Evolutionary conservation across 2,329 filamentous ascomycete genomes (phyloP).

Genomic region (Bretziella fagacearum): DNA sequence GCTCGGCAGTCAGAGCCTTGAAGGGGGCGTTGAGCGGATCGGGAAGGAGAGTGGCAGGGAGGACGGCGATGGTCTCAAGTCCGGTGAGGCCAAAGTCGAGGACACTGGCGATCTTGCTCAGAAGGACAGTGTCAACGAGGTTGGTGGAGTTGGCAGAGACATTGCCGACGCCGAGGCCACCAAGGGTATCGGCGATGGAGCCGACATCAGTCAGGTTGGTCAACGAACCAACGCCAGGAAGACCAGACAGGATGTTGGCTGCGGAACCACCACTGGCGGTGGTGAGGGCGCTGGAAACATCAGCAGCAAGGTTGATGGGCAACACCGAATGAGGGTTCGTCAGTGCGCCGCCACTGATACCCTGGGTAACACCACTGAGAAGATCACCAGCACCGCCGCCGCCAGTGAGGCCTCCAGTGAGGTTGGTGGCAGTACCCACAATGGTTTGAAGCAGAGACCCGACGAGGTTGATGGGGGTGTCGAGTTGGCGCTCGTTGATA

Average conservation of each 20-base stretch:
- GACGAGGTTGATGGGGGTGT: not conserved
- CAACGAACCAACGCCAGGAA: slow-evolving; percentile 4
- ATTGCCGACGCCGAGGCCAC: not conserved
- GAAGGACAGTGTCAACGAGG: not conserved
- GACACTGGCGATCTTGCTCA: not conserved
- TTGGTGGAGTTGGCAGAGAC: not conserved
- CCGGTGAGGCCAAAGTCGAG: slow-evolving; percentile 4
- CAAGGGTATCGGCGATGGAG: slow-evolving; percentile 1
- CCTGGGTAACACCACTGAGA: not conserved
- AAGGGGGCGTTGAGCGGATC: slow-evolving; percentile 5
- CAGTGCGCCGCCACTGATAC: not conserved
- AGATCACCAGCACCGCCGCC: not conserved
- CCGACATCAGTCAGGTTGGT: not conserved
- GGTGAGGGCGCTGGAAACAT: not conserved
- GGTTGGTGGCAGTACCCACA: not conserved
- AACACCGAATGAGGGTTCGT: not conserved
- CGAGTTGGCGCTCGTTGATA: not conserved
- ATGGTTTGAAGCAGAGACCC: slow-evolving; percentile 4
- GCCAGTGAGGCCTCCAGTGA: not conserved
- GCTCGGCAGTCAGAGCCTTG: not conserved
- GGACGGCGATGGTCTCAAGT: not conserved
- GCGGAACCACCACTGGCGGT: not conserved
- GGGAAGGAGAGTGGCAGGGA: slow-evolving; percentile 5
- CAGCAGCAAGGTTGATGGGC: not conserved
- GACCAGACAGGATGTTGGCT: not conserved